Evolutionary conservation across 2,329 filamentous ascomycete species (phyloP).

Genomic region (Fusarium subtropicale): DNA sequence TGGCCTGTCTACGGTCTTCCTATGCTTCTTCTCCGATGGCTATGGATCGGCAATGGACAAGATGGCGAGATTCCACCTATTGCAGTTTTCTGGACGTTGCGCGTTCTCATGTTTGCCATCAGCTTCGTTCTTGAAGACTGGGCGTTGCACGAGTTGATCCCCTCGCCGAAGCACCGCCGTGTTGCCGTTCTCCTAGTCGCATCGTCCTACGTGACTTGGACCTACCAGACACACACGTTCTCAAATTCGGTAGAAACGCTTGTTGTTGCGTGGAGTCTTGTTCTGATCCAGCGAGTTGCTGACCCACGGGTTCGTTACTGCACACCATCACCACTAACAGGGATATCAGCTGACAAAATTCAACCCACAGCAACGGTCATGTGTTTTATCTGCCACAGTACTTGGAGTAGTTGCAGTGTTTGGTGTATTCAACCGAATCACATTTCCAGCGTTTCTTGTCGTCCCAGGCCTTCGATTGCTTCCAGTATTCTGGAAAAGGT

Average conservation of each 20-base stretch:
- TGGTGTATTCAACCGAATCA: conserved; percentile 95
- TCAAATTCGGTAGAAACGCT: conserved; percentile 97
- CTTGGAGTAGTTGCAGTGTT: conserved; percentile 86
- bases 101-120: conserved; percentile 90
- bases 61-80: conserved; percentile 84
- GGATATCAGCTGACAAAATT: conserved; percentile 44
- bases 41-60: conserved; percentile 86
- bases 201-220: conserved; percentile 98
- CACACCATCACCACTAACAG: conserved; percentile 8
- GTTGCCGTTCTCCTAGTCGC: conserved; percentile 86
- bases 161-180: conserved; percentile 76
- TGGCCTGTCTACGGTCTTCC: conserved; percentile 96
- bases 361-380: conserved; percentile 73
- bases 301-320: conserved; percentile 74
- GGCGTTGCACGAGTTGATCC: conserved; percentile 92
- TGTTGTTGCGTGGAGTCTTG: conserved; percentile 91
- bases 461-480: conserved; percentile 86
- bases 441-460: conserved; percentile 91
- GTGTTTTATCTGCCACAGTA: conserved; percentile 78
- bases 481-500: conserved; percentile 87
- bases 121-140: conserved; percentile 98
- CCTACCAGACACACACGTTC: conserved; percentile 97
- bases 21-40: conserved; percentile 91
- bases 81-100: conserved; percentile 88
- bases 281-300: conserved; percentile 87